Conservation (phyloP, 257 asterid genomes). For the Gentiana macrophylla region DNA sequence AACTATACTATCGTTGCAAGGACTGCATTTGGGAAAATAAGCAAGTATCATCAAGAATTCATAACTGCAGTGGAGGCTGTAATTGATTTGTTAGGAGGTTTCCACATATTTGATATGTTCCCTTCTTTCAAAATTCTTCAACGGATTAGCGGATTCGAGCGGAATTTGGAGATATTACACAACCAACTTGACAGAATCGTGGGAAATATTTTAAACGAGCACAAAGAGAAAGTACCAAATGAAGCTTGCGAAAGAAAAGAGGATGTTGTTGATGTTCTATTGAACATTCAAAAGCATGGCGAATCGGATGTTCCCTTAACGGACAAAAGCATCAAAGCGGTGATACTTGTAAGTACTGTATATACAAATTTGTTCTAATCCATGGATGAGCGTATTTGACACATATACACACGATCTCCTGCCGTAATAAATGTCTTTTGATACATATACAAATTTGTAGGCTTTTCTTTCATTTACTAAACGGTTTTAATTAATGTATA, state of each 20-base stretch:
- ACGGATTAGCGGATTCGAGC: slow-evolving; percentile 4
- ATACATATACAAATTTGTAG: no score
- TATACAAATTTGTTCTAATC: no score
- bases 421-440: no score
- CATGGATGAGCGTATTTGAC: no score
- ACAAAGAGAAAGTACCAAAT: not conserved
- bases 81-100: not conserved
- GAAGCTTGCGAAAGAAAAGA: not conserved
- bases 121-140: slow-evolving; percentile 3
- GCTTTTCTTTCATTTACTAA: no score
- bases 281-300: not conserved
- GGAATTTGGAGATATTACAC: not conserved
- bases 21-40: slow-evolving; percentile 10
- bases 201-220: slow-evolving; percentile 3
- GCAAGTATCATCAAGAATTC: slow-evolving; percentile 6
- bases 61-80: not conserved
- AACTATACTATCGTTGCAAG: slow-evolving; percentile 1
- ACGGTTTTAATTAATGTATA: no score
- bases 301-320: slow-evolving; percentile 7
- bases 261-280: slow-evolving; percentile 15
- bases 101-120: slow-evolving; percentile 8
- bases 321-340: slow-evolving; percentile 6
- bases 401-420: no score
- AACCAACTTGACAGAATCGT: not conserved
- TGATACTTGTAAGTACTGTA: slow-evolving; percentile 5